Conservation (phyloP, 2,329 filamentous ascomycete genomes). For the Moelleriella libera region DNA sequence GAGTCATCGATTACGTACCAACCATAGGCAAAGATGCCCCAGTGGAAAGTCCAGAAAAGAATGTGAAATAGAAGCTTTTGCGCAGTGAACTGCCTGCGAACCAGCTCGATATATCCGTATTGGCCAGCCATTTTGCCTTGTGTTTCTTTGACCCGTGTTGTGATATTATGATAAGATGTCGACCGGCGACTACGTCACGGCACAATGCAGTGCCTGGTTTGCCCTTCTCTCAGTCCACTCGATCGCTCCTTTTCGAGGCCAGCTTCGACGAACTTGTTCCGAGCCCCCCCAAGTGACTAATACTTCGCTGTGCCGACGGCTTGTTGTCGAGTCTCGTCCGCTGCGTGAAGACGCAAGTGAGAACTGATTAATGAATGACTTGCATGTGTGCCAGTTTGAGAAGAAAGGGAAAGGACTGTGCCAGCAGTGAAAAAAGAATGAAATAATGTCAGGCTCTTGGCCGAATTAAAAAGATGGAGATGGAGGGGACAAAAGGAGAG, state of each 20-base stretch:
- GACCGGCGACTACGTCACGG: slow-evolving; percentile 33
- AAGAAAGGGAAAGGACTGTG: slow-evolving; percentile 31
- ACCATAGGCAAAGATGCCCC: slow-evolving; percentile 67
- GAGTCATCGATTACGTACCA: slow-evolving; percentile 44
- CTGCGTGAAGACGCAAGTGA: background rate
- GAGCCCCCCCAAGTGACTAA: too few species aligned
- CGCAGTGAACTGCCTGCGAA: slow-evolving; percentile 52
- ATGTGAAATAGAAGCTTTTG: slow-evolving; percentile 67
- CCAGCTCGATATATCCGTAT: slow-evolving; percentile 25
- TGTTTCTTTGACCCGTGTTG: slow-evolving; percentile 2
- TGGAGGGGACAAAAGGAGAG: slow-evolving; percentile 6
- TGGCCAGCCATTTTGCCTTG: slow-evolving; percentile 18
- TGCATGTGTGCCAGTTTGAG: background rate
- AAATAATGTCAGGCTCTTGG: slow-evolving; percentile 4
- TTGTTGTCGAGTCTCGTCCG: background rate
- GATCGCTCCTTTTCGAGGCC: too few species aligned
- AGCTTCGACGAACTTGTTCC: too few species aligned
- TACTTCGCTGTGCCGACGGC: too few species aligned
- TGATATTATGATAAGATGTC: slow-evolving; percentile 25
- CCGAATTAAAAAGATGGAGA: slow-evolving; percentile 6
- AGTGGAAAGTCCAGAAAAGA: slow-evolving; percentile 69
- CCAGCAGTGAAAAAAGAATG: slow-evolving; percentile 32
- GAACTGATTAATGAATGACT: background rate
- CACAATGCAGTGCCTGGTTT: background rate
- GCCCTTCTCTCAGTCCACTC: background rate